A percentile compares a stretch with the other conserved stretches of the same genome.
Conservation (phyloP, 371 early-diverging fungal genomes). For the Nosema muscidifuracis region DNA sequence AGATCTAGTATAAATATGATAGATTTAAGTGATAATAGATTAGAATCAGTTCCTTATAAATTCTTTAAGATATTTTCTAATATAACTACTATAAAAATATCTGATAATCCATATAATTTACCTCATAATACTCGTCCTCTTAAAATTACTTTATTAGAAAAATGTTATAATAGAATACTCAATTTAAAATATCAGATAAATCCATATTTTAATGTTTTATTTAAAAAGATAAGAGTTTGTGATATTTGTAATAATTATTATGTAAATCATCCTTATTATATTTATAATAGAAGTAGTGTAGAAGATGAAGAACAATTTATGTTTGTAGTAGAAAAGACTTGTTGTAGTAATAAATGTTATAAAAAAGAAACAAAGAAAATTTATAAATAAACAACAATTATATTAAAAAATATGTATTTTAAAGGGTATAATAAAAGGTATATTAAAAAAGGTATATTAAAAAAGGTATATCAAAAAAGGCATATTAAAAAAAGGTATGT, state of each 20-base stretch:
- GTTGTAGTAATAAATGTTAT: conserved; percentile 34
- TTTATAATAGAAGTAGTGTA: conserved; percentile 36
- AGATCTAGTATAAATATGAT: conserved; percentile 52
- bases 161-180: conserved; percentile 51
- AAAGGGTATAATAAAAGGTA: too few species aligned
- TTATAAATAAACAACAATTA: not conserved
- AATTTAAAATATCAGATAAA: conserved; percentile 37
- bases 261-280: conserved; percentile 47
- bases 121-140: conserved; percentile 22
- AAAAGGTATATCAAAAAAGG: too few species aligned
- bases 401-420: not conserved
- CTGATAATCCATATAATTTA: conserved; percentile 53
- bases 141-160: conserved; percentile 37
- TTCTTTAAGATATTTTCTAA: conserved; percentile 57
- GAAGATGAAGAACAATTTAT: conserved; percentile 26
- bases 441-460: too few species aligned
- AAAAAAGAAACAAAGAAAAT: conserved; percentile 28
- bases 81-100: conserved; percentile 50
- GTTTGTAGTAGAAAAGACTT: conserved; percentile 50
- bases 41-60: conserved; percentile 55
- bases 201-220: conserved; percentile 33
- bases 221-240: conserved; percentile 46
- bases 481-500: not conserved
- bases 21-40: conserved; percentile 47
- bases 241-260: conserved; percentile 56